phyloP scores from a whole-genome alignment of 768 basidiomycete genomes.

The Lyophyllum shimeji region DNA sequence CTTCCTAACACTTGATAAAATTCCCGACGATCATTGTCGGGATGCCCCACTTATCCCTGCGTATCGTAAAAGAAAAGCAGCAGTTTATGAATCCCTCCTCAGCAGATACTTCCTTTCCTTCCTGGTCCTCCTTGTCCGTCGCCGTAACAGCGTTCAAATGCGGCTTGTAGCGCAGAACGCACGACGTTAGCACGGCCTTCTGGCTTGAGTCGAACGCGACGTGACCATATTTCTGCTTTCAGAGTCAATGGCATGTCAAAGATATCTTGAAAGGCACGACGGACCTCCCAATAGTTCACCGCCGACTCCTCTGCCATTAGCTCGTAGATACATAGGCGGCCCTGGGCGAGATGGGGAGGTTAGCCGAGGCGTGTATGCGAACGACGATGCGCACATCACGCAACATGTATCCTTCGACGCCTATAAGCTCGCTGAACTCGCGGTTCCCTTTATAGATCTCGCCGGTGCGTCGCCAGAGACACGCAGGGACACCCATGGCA shows the following conservation, averaged over 20 bases:
- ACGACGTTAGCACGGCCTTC: conserved; percentile 91
- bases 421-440: conserved; percentile 90
- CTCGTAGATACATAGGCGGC: conserved; percentile 94
- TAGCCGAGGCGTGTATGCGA: not conserved
- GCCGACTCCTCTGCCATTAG: conserved; percentile 97
- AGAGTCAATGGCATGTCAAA: not conserved
- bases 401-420: conserved; percentile 84
- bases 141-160: conserved; percentile 36
- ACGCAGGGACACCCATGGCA: conserved; percentile 96
- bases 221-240: conserved; percentile 84
- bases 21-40: conserved; percentile 91
- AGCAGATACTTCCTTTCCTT: conserved; percentile 23
- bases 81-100: conserved; percentile 83
- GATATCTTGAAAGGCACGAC: not conserved
- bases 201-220: conserved; percentile 91
- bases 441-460: conserved; percentile 99
- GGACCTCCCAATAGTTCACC: conserved; percentile 96
- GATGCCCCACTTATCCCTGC: conserved; percentile 82
- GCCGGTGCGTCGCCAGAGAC: conserved; percentile 94
- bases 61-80: conserved; percentile 90
- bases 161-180: conserved; percentile 82
- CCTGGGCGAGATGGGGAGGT: conserved; percentile 36
- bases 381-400: conserved; percentile 62
- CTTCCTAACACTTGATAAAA: conserved; percentile 65
- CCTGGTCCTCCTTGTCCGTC: not conserved